Evolutionary conservation across 805 yeast species (phyloP).

Genomic region (Sugiyamaella americana): DNA sequence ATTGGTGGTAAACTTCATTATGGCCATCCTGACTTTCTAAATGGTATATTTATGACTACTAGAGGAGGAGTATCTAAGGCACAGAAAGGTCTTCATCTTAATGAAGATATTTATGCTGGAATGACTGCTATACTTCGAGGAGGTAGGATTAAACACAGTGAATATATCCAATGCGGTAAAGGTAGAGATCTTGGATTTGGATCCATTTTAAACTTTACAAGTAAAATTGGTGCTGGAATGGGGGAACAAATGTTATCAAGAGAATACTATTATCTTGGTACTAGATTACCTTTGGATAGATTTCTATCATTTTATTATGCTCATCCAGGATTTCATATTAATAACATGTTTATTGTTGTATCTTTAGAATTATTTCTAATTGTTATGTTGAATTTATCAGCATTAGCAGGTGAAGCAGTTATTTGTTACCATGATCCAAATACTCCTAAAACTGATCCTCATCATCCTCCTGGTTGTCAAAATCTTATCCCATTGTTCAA

Average conservation of each 20-base stretch:
- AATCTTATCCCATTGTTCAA: slow-evolving; percentile 77
- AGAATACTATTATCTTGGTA: slow-evolving; percentile 87
- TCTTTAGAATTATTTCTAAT: slow-evolving; percentile 86
- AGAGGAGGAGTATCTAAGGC: slow-evolving; percentile 96
- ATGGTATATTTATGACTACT: slow-evolving; percentile 87
- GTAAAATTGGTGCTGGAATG: slow-evolving; percentile 98
- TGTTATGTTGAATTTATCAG: slow-evolving; percentile 70
- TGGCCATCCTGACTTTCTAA: slow-evolving; percentile 94
- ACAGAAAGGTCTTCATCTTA: slow-evolving; percentile 85
- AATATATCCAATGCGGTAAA: slow-evolving; percentile 93
- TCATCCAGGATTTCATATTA: slow-evolving; percentile 93
- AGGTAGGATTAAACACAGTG: slow-evolving; percentile 92
- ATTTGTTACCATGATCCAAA: slow-evolving; percentile 60
- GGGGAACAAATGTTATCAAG: slow-evolving; percentile 92
- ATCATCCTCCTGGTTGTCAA: slow-evolving; percentile 77
- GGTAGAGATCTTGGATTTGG: slow-evolving; percentile 94
- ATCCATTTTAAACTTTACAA: slow-evolving; percentile 85
- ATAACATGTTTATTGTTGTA: slow-evolving; percentile 78
- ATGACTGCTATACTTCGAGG: slow-evolving; percentile 86
- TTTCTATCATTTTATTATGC: slow-evolving; percentile 93
- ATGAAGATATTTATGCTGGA: slow-evolving; percentile 95
- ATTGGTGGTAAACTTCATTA: slow-evolving; percentile 93
- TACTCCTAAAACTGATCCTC: slow-evolving; percentile 66
- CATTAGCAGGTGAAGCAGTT: slow-evolving; percentile 67
- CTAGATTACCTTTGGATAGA: slow-evolving; percentile 81